Evolutionary conservation across 495 filamentous ascomycete species (phyloP).

Genomic region (Xylaria acuta): DNA sequence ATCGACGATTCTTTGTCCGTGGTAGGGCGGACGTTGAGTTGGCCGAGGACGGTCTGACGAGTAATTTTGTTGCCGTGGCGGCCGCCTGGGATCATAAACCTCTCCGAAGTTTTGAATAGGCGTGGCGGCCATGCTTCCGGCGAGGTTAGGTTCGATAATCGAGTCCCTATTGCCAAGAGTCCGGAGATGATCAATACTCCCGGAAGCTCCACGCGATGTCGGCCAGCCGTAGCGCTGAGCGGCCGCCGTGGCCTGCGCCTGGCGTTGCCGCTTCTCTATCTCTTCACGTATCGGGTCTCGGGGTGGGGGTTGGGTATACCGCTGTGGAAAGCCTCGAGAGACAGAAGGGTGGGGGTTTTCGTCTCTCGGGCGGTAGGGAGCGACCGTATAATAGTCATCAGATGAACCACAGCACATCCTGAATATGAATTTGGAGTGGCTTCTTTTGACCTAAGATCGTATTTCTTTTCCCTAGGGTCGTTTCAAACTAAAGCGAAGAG

Average conservation of each 20-base stretch:
- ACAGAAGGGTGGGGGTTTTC: not conserved
- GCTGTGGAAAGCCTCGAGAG: not conserved
- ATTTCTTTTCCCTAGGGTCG: not conserved
- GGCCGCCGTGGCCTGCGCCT: constrained; percentile 20
- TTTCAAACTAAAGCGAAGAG: not conserved
- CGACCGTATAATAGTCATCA: constrained; percentile 15
- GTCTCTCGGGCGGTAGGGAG: not conserved
- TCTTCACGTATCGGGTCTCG: not conserved
- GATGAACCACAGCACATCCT: constrained; percentile 24
- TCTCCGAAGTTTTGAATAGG: constrained; percentile 24
- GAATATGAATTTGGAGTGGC: not conserved
- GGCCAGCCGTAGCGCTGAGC: constrained; percentile 29
- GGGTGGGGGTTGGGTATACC: not conserved
- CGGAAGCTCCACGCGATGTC: not conserved
- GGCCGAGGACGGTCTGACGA: not conserved
- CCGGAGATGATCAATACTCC: not conserved
- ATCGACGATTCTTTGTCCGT: constrained; percentile 8
- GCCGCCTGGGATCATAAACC: constrained; percentile 23
- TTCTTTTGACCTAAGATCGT: not conserved
- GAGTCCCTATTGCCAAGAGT: constrained; percentile 15
- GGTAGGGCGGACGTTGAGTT: constrained; percentile 4
- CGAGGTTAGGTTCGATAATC: constrained; percentile 25
- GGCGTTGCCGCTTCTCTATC: constrained; percentile 4
- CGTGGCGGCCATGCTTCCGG: constrained; percentile 15
- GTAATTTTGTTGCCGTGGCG: not conserved